These are phyloP conservation scores for Suillus brevipes DNA, from an alignment of 768 basidiomycete species.

Conservation along the genomic window DNA sequence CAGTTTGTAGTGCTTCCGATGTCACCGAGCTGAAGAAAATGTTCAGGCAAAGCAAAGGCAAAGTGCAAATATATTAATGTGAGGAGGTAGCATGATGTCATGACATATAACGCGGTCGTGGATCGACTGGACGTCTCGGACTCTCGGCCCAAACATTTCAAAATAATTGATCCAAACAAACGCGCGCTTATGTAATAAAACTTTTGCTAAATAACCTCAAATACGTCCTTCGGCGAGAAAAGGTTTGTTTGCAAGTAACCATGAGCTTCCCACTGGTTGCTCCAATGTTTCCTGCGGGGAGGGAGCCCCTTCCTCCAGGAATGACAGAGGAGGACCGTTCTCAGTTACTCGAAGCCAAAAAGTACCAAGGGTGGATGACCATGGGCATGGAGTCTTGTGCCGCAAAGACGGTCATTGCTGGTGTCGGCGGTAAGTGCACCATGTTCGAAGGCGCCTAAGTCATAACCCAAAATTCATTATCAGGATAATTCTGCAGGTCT, in stretches of 20 bases:
- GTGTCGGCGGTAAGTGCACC: conserved; percentile 68
- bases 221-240: conserved; percentile 12
- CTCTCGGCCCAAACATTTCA: too few species aligned
- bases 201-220: conserved; percentile 20
- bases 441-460: neutral
- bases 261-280: conserved; percentile 46
- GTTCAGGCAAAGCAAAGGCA: too few species aligned
- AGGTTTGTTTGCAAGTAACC: conserved; percentile 2
- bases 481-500: conserved; percentile 57
- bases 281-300: conserved; percentile 81
- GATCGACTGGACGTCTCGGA: too few species aligned
- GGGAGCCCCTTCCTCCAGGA: conserved; percentile 86
- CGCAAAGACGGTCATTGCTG: conserved; percentile 78
- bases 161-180: too few species aligned
- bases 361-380: conserved; percentile 71
- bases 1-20: too few species aligned
- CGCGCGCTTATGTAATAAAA: conserved; percentile 13
- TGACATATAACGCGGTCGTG: too few species aligned
- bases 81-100: too few species aligned
- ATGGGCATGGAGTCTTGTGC: conserved; percentile 85
- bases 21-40: too few species aligned
- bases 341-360: conserved; percentile 65
- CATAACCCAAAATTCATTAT: conserved; percentile 11
- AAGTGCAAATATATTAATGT: too few species aligned
- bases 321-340: conserved; percentile 77